Evolutionary conservation across 768 basidiomycete species (phyloP).

Genomic region (Cubamyces lactineus): DNA sequence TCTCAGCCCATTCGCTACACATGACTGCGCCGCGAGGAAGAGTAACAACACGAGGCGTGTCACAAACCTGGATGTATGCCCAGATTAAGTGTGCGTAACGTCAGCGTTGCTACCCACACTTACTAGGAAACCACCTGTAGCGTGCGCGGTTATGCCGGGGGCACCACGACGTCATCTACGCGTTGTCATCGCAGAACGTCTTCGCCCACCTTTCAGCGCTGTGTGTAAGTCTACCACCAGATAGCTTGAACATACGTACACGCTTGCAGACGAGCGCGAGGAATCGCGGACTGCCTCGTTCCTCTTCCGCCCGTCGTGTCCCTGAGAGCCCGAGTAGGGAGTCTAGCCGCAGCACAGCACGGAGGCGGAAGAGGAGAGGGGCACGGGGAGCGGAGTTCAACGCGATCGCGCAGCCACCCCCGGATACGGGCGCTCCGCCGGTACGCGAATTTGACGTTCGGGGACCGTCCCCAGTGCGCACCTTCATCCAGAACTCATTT

Average conservation of each 20-base stretch:
- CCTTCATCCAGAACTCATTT: not conserved
- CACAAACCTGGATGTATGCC: too few relatives aligned
- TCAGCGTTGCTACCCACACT: too few relatives aligned
- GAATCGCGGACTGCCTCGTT: too few relatives aligned
- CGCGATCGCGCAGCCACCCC: conserved; percentile 12
- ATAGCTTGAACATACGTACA: not conserved
- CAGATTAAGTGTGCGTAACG: too few relatives aligned
- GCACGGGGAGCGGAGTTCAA: too few relatives aligned
- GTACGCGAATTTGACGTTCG: conserved; percentile 5
- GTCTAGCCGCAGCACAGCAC: not conserved
- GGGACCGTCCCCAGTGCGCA: conserved; percentile 2
- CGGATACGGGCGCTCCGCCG: not conserved
- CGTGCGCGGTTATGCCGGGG: not conserved
- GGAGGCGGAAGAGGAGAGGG: not conserved
- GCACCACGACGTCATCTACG: conserved; percentile 11
- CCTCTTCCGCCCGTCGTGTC: too few relatives aligned
- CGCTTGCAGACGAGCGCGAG: too few relatives aligned
- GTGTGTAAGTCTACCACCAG: not conserved
- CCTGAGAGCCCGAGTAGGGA: not conserved
- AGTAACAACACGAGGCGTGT: too few relatives aligned
- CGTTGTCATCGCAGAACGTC: not conserved
- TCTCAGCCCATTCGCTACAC: too few relatives aligned
- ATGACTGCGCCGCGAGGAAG: too few relatives aligned
- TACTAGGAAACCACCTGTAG: not conserved
- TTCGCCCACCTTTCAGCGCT: not conserved